Evolutionary conservation across 2,329 filamentous ascomycete genomes (phyloP).

Genomic region (Lasiodiplodia citricola): DNA sequence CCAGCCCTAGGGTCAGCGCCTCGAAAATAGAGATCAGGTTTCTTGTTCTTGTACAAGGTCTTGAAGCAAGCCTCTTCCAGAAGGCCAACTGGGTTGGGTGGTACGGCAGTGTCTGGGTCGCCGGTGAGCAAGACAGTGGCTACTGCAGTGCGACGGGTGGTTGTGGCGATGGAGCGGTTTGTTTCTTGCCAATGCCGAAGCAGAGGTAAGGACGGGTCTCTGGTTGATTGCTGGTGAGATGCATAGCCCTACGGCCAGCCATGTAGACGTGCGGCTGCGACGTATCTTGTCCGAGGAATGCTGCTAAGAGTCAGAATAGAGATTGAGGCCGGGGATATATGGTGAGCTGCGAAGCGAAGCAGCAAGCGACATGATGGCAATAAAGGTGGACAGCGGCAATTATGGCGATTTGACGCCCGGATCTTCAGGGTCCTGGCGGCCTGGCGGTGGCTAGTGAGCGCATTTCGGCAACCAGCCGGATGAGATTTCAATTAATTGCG

Average conservation of each 20-base stretch:
- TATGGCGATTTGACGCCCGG: constrained; percentile 17
- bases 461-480: constrained; percentile 19
- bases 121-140: constrained; percentile 8
- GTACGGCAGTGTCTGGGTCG: constrained; percentile 14
- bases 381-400: constrained; percentile 1
- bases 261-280: constrained; percentile 14
- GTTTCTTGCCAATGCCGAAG: constrained; percentile 11
- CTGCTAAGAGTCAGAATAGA: constrained; percentile 9
- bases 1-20: constrained; percentile 5
- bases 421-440: constrained; percentile 23
- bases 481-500: constrained; percentile 18
- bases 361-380: constrained; percentile 17
- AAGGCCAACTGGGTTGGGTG: constrained; percentile 11
- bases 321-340: constrained; percentile 1
- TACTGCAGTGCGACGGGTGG: constrained; percentile 17
- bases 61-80: constrained; percentile 13
- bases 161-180: constrained; percentile 5
- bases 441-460: constrained; percentile 12
- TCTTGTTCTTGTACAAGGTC: constrained; percentile 14
- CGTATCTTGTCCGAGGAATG: constrained; percentile 7
- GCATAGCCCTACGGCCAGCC: constrained; percentile 8
- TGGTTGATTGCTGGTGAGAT: constrained; percentile 15
- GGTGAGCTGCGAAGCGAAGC: not conserved
- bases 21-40: constrained; percentile 14
- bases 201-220: constrained; percentile 8